Conservation (phyloP, 2,329 filamentous ascomycete genomes). For the Cladophialophora carrionii region DNA sequence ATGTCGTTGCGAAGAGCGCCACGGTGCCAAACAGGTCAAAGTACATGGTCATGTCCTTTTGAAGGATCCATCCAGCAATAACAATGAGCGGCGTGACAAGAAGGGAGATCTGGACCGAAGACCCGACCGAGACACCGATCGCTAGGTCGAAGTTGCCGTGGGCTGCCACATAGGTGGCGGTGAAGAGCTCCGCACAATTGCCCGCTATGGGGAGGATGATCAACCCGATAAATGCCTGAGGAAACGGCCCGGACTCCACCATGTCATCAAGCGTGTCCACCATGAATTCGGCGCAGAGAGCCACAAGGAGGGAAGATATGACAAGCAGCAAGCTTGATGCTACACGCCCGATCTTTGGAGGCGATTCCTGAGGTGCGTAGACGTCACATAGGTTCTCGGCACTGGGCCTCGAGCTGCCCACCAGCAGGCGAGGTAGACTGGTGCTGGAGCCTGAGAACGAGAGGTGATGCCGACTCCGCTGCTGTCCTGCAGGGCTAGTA, state of each 20-base stretch:
- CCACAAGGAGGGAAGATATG: conserved; percentile 70
- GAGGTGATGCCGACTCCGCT: not conserved
- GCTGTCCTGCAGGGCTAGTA: not conserved
- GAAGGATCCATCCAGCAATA: conserved; percentile 76
- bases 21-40: conserved; percentile 81
- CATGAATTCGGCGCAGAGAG: conserved; percentile 74
- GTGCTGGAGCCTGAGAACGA: conserved; percentile 11
- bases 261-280: conserved; percentile 75
- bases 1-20: conserved; percentile 72
- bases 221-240: conserved; percentile 77
- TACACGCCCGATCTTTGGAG: conserved; percentile 70
- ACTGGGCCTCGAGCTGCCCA: conserved; percentile 6
- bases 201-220: conserved; percentile 79
- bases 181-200: conserved; percentile 79
- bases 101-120: conserved; percentile 79
- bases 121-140: conserved; percentile 79
- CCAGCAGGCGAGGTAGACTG: conserved; percentile 18
- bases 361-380: conserved; percentile 50
- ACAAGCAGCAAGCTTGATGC: conserved; percentile 73
- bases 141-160: conserved; percentile 70
- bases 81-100: conserved; percentile 79
- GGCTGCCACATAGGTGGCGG: conserved; percentile 65
- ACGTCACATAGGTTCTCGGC: conserved; percentile 6
- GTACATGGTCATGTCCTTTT: conserved; percentile 72
- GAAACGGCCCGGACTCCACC: conserved; percentile 69